phyloP scores from a whole-genome alignment of 1,139 yeast species.

The Lodderomyces orthopsilosis region DNA sequence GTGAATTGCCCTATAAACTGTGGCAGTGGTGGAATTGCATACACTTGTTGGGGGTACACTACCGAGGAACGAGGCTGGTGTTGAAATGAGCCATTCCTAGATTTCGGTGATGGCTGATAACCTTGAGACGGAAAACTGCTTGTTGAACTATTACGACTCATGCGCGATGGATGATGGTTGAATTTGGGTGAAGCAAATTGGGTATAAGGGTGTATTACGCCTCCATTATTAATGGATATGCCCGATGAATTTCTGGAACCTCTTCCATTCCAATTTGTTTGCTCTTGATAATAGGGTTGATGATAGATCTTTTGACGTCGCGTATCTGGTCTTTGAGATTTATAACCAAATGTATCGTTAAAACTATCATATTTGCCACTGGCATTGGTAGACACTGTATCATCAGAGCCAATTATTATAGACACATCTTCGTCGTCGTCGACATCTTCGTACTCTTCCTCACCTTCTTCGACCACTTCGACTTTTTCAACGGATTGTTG shows the following conservation, averaged over 20 bases:
- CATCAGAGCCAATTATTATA: constrained; percentile 42
- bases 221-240: constrained; percentile 20
- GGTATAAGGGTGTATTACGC: constrained; percentile 16
- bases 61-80: background rate
- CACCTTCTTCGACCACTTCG: constrained; percentile 20
- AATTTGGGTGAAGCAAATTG: constrained; percentile 22
- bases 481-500: constrained; percentile 9
- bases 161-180: constrained; percentile 13
- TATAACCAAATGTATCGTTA: constrained; percentile 6
- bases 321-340: constrained; percentile 5
- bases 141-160: constrained; percentile 12
- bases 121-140: constrained; percentile 10
- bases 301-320: constrained; percentile 16
- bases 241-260: constrained; percentile 24
- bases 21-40: constrained; percentile 6
- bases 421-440: constrained; percentile 45
- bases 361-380: constrained; percentile 8
- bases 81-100: background rate
- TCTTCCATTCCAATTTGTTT: constrained; percentile 15
- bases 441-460: constrained; percentile 29
- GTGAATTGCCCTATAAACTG: constrained; percentile 4
- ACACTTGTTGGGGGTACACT: constrained; percentile 7
- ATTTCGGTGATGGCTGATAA: constrained; percentile 11
- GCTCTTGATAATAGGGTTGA: constrained; percentile 17
- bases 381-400: constrained; percentile 27